Conservation (phyloP, 192 early-diverging fungal genomes). For the Umbelopsis sp. region DNA sequence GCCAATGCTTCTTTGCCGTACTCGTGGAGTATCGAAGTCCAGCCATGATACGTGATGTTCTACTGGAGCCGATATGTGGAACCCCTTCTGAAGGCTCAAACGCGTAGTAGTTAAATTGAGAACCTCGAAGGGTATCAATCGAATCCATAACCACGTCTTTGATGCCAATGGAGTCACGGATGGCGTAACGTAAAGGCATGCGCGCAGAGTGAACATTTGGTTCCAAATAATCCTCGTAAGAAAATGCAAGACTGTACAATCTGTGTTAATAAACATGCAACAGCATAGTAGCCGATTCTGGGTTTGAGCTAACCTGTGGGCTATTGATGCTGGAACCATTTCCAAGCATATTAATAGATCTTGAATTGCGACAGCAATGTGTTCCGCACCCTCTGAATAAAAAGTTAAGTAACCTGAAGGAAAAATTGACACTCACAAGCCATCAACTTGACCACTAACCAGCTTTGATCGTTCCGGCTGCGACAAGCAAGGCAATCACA, state of each 20-base stretch:
- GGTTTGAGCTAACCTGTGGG: slow-evolving; percentile 68
- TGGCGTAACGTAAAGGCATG: slow-evolving; percentile 74
- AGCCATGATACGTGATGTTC: slow-evolving; percentile 61
- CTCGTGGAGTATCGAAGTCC: slow-evolving; percentile 56
- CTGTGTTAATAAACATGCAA: background rate
- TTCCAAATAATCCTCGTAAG: slow-evolving; percentile 79
- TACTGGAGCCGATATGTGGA: slow-evolving; percentile 55
- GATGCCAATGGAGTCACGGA: slow-evolving; percentile 80
- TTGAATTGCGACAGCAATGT: slow-evolving; percentile 82
- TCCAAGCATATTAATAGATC: slow-evolving; percentile 93
- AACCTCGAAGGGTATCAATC: slow-evolving; percentile 74
- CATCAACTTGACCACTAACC: slow-evolving; percentile 42
- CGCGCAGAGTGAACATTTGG: slow-evolving; percentile 69
- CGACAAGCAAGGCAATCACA: slow-evolving; percentile 79
- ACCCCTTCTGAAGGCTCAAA: slow-evolving; percentile 77
- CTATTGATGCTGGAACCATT: slow-evolving; percentile 80
- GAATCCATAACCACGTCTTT: slow-evolving; percentile 86
- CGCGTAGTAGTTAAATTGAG: slow-evolving; percentile 75
- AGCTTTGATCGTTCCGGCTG: slow-evolving; percentile 71
- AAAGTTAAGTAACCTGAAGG: background rate
- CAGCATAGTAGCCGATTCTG: background rate
- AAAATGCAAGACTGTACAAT: slow-evolving; percentile 65
- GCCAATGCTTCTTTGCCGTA: slow-evolving; percentile 57
- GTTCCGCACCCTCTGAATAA: slow-evolving; percentile 54
- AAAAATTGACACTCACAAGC: background rate